Evolutionary conservation across 257 asterid genomes (phyloP).

Genomic region (Linderniella brevidens): DNA sequence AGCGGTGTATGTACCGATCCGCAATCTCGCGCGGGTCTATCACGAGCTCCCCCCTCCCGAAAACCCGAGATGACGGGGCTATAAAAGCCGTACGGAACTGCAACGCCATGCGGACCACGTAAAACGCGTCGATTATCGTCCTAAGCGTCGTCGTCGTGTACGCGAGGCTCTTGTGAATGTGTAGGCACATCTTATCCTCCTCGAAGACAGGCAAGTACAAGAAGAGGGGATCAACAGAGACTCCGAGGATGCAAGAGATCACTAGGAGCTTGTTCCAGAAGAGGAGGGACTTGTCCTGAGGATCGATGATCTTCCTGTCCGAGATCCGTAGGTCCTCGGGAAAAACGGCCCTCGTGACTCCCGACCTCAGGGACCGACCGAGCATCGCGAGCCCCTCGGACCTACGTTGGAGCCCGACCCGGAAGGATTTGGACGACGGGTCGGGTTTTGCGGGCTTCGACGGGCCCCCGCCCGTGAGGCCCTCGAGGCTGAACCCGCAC

Average conservation of each 20-base stretch:
- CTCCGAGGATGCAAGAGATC: slow-evolving; percentile 62
- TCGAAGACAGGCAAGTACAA: slow-evolving; percentile 74
- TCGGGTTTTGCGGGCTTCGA: slow-evolving; percentile 23
- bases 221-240: slow-evolving; percentile 84
- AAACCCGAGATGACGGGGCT: slow-evolving; percentile 98
- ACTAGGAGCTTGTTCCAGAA: slow-evolving; percentile 82
- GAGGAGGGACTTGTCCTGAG: slow-evolving; percentile 83
- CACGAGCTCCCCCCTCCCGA: slow-evolving; percentile 97
- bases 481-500: slow-evolving; percentile 55
- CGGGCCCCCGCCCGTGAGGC: slow-evolving; percentile 11
- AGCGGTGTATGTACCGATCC: slow-evolving; percentile 51
- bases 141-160: slow-evolving; percentile 54
- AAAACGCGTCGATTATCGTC: slow-evolving; percentile 52
- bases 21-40: slow-evolving; percentile 86
- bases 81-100: slow-evolving; percentile 92
- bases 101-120: slow-evolving; percentile 51
- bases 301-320: slow-evolving; percentile 62
- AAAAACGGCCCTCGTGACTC: slow-evolving; percentile 71
- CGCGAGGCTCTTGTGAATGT: slow-evolving; percentile 53
- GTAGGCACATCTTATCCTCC: slow-evolving; percentile 62
- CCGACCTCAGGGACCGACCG: slow-evolving; percentile 65
- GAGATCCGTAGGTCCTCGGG: slow-evolving; percentile 85
- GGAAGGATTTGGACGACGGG: slow-evolving; percentile 36
- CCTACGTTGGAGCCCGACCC: slow-evolving; percentile 49
- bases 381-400: slow-evolving; percentile 73